These are phyloP conservation scores for Nicotiana tomentosiformis DNA, from an alignment of 257 asterid species.

Conservation along the genomic window DNA sequence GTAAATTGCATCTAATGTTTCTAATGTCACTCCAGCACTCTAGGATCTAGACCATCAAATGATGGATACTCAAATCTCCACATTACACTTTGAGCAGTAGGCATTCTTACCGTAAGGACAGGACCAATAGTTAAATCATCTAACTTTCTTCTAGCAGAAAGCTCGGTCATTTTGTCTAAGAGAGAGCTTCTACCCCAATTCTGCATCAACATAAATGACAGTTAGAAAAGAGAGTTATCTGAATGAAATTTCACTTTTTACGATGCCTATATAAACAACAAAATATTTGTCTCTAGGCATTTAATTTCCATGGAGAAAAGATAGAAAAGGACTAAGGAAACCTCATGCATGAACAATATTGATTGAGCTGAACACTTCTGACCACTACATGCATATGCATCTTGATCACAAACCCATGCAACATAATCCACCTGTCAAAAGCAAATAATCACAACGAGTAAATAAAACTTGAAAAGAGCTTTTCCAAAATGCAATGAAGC, in stretches of 20 bases:
- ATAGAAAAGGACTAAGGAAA: conserved; percentile 7
- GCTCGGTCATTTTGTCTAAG: conserved; percentile 43
- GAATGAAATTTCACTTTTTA: not conserved
- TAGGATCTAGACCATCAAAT: not conserved
- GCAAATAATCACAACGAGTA: not conserved
- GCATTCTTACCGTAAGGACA: conserved; percentile 69
- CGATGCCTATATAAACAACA: not conserved
- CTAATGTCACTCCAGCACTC: not conserved
- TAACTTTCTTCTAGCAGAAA: conserved; percentile 79
- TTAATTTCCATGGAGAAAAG: not conserved
- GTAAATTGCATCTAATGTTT: not conserved
- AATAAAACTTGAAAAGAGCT: not conserved
- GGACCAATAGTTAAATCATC: conserved; percentile 90
- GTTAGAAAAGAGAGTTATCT: not conserved
- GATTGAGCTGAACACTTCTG: conserved; percentile 98
- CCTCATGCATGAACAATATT: conserved; percentile 82
- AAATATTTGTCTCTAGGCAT: not conserved
- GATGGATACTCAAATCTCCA: not conserved
- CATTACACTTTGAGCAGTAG: not conserved
- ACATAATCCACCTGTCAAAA: conserved; percentile 68
- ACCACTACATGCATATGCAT: conserved; percentile 96
- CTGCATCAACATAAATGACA: conserved; percentile 29
- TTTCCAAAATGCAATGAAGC: not conserved
- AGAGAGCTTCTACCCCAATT: conserved; percentile 76
- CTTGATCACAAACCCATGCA: conserved; percentile 99